Conservation (phyloP, 1,284 basidiomycete species). For the Fistulinella staudtii region DNA sequence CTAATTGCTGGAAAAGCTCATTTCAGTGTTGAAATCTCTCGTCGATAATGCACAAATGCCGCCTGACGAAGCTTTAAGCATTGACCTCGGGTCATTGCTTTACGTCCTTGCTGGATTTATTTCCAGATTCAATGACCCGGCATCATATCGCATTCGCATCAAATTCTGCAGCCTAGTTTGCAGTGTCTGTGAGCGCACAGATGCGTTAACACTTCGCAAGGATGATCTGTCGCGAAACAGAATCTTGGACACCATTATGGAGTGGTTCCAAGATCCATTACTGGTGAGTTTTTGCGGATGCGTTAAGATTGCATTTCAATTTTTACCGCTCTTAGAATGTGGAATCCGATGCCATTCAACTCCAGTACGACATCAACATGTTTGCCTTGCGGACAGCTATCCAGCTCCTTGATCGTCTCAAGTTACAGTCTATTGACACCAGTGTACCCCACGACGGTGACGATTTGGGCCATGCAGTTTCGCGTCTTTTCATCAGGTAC, state of each 20-base stretch:
- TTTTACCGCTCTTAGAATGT: constrained; percentile 20
- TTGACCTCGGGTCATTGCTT: constrained; percentile 70
- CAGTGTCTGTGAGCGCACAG: constrained; percentile 58
- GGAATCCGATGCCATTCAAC: constrained; percentile 31
- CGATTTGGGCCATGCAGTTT: constrained; percentile 64
- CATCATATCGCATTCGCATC: constrained; percentile 61
- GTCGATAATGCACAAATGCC: constrained; percentile 67
- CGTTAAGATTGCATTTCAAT: no score
- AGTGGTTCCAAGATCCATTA: constrained; percentile 64
- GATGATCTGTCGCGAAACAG: constrained; percentile 65
- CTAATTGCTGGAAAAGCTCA: constrained; percentile 46
- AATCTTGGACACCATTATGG: constrained; percentile 69
- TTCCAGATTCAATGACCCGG: constrained; percentile 53
- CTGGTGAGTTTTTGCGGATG: constrained; percentile 37
- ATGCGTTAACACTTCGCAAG: constrained; percentile 61
- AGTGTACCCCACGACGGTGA: constrained; percentile 52
- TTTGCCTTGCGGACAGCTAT: constrained; percentile 69
- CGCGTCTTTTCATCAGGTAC: constrained; percentile 77
- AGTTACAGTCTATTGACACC: constrained; percentile 60
- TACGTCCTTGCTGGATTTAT: constrained; percentile 64
- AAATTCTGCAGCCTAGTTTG: constrained; percentile 78
- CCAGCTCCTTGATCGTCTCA: constrained; percentile 72
- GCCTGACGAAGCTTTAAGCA: constrained; percentile 57
- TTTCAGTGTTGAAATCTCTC: constrained; percentile 70
- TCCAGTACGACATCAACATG: constrained; percentile 66